These are phyloP conservation scores for Calophaca sinica DNA, from an alignment of 306 rosid species.

Conservation along the genomic window DNA sequence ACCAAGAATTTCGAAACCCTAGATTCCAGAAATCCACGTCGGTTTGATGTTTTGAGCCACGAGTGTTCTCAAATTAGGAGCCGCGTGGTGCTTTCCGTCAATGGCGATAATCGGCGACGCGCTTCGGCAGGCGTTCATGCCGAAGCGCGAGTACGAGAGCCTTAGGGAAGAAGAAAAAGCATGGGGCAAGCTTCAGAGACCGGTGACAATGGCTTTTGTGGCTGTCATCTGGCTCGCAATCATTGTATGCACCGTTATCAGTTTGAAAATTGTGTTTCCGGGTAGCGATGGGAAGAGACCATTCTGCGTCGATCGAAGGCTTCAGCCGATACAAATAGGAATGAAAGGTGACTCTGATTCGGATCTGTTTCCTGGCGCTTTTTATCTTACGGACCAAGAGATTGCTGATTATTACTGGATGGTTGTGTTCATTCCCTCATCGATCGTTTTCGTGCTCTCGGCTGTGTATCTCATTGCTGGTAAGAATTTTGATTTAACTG, in stretches of 20 bases:
- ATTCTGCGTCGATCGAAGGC: constrained; percentile 73
- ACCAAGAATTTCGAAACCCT: constrained; percentile 27
- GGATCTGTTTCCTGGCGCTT: constrained; percentile 68
- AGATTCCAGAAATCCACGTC: neutral
- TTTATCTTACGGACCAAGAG: constrained; percentile 87
- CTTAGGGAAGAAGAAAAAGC: constrained; percentile 90
- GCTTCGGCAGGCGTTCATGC: constrained; percentile 97
- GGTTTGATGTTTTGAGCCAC: constrained; percentile 16
- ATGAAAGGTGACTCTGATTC: constrained; percentile 58
- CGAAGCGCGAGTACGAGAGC: constrained; percentile 82
- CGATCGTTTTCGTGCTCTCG: constrained; percentile 64
- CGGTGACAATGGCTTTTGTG: constrained; percentile 50
- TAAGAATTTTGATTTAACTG: constrained; percentile 42
- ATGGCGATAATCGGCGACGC: constrained; percentile 93
- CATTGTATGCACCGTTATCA: constrained; percentile 56
- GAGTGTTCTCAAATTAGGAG: constrained; percentile 8
- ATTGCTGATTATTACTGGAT: constrained; percentile 87
- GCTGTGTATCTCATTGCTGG: constrained; percentile 80
- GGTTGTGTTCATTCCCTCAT: constrained; percentile 87
- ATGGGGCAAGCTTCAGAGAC: constrained; percentile 86
- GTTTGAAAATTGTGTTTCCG: constrained; percentile 80
- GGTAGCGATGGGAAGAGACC: constrained; percentile 64
- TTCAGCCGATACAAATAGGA: constrained; percentile 61
- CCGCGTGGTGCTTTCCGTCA: constrained; percentile 12
- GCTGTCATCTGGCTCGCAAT: constrained; percentile 53